Evolutionary conservation across 345 rosid genomes (phyloP).

Genomic region (Balakata baccata): DNA sequence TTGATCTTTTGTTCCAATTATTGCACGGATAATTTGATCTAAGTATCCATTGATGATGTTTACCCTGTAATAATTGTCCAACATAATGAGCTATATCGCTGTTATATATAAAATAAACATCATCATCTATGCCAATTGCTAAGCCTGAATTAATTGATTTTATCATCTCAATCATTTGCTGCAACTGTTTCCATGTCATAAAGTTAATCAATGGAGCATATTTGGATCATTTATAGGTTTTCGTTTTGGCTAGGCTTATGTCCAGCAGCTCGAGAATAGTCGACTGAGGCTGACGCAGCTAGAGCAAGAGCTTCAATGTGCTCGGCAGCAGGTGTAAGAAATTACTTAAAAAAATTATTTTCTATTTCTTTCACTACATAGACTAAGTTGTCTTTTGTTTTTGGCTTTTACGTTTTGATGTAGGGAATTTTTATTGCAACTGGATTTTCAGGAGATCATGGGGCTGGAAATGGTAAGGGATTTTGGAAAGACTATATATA

Average conservation of each 20-base stretch:
- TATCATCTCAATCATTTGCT: constrained; percentile 1
- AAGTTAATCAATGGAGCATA: constrained; percentile 26
- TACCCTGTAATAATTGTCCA: no score
- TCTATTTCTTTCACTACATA: not conserved
- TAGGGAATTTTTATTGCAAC: constrained; percentile 51
- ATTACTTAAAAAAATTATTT: not conserved
- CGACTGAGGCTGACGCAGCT: constrained; percentile 61
- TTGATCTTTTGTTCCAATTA: not conserved
- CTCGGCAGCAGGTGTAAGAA: constrained; percentile 64
- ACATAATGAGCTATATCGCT: no score
- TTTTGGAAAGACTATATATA: not conserved
- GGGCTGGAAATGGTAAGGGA: constrained; percentile 55
- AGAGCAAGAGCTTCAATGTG: constrained; percentile 81
- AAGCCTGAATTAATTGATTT: constrained; percentile 5
- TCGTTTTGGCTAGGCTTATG: constrained; percentile 76
- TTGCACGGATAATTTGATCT: not conserved
- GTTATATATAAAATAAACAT: no score
- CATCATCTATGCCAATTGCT: not conserved
- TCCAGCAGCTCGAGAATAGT: constrained; percentile 85
- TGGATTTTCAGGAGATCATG: constrained; percentile 49
- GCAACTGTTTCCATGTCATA: constrained; percentile 1
- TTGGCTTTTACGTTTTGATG: constrained; percentile 6
- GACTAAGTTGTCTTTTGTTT: not conserved
- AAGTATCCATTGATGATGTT: no score
- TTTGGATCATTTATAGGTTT: constrained; percentile 45